phyloP scores from a whole-genome alignment of 345 rosid genomes.

The Syzygium aromaticum region DNA sequence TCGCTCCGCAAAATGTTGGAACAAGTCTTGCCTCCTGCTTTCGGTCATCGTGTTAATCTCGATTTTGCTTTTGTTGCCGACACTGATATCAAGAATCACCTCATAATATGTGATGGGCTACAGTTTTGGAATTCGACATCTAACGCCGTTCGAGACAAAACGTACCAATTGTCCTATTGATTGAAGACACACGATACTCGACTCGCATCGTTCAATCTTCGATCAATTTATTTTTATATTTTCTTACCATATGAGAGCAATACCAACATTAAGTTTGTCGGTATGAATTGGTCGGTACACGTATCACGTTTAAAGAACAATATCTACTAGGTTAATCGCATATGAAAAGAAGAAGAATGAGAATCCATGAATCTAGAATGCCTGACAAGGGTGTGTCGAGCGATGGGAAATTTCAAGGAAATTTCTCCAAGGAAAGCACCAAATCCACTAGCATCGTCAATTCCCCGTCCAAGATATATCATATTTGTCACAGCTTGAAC shows the following conservation, averaged over 20 bases:
- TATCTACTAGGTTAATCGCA: background rate
- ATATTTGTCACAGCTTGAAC: background rate
- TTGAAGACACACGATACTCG: background rate
- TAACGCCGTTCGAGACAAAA: background rate
- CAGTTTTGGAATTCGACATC: background rate
- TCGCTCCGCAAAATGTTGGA: background rate
- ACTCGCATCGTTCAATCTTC: background rate
- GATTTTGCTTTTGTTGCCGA: background rate
- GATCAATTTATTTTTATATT: background rate
- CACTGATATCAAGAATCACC: background rate
- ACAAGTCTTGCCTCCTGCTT: background rate
- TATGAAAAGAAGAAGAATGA: background rate
- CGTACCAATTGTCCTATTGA: too few relatives aligned
- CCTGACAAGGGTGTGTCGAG: background rate
- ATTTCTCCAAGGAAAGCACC: background rate
- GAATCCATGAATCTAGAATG: background rate
- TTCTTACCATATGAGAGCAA: background rate
- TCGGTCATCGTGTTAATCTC: background rate
- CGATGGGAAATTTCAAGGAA: background rate
- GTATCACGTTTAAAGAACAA: background rate
- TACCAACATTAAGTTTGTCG: background rate
- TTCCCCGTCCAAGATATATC: background rate
- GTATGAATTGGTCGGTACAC: background rate
- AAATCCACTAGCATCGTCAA: background rate
- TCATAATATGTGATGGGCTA: background rate